Conservation (phyloP, 2,329 filamentous ascomycete genomes). For the Colletotrichum lindemuthianum region DNA sequence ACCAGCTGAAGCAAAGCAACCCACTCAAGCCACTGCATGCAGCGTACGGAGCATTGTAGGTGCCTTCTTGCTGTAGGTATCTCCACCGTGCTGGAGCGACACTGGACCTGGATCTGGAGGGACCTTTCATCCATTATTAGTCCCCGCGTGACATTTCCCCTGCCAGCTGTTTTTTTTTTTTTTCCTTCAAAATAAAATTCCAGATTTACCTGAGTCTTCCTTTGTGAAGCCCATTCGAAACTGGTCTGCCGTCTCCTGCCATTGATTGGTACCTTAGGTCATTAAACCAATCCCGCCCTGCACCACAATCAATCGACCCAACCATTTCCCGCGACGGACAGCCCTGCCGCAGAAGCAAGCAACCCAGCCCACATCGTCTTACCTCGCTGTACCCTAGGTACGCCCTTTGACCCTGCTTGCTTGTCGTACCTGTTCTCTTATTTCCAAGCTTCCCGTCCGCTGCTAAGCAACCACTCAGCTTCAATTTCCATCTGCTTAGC, state of each 20-base stretch:
- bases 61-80: too few species aligned
- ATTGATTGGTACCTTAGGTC: too few species aligned
- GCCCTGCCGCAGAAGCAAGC: too few species aligned
- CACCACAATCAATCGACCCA: slow-evolving; percentile 9
- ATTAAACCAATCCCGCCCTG: slow-evolving; percentile 6
- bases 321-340: too few species aligned
- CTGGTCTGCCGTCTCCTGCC: too few species aligned
- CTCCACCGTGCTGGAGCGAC: neutral
- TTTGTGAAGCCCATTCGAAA: slow-evolving; percentile 6
- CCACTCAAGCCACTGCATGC: too few species aligned
- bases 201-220: slow-evolving; percentile 1
- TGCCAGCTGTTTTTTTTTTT: slow-evolving; percentile 7
- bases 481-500: slow-evolving; percentile 8
- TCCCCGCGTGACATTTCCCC: slow-evolving; percentile 32
- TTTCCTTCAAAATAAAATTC: neutral
- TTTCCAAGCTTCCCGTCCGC: slow-evolving; percentile 9
- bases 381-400: too few species aligned
- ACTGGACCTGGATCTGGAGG: slow-evolving; percentile 30
- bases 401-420: too few species aligned
- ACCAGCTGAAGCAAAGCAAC: slow-evolving; percentile 4
- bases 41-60: too few species aligned
- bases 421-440: neutral
- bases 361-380: neutral
- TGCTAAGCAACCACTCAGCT: slow-evolving; percentile 29
- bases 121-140: slow-evolving; percentile 33